These are phyloP conservation scores for Boletus tomentosulus DNA, from an alignment of 768 basidiomycete species.

Conservation along the genomic window DNA sequence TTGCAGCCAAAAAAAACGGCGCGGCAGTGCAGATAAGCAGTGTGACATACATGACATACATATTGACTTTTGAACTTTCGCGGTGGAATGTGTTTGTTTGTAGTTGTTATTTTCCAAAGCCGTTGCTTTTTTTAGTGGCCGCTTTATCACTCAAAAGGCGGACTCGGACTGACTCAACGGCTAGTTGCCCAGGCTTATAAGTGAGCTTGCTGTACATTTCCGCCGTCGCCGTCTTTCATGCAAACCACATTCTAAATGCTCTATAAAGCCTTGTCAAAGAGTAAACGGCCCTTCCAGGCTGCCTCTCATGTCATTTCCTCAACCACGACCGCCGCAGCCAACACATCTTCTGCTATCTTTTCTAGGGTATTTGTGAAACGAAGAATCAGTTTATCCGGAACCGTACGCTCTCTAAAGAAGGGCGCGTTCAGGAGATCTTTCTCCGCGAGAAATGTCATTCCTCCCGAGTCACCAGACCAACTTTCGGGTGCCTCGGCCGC, in stretches of 20 bases:
- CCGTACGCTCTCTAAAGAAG: slow-evolving; percentile 27
- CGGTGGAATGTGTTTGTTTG: slow-evolving; percentile 17
- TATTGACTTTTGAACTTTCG: not conserved
- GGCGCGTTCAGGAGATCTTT: slow-evolving; percentile 24
- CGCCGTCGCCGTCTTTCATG: slow-evolving; percentile 16
- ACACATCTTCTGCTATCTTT: slow-evolving; percentile 30
- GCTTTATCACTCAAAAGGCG: slow-evolving; percentile 4
- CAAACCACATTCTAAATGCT: slow-evolving; percentile 21
- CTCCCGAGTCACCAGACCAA: slow-evolving; percentile 45
- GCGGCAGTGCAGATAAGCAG: not conserved
- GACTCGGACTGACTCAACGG: slow-evolving; percentile 1
- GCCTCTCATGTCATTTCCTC: slow-evolving; percentile 39
- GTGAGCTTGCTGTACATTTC: slow-evolving; percentile 3
- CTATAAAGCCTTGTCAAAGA: slow-evolving; percentile 35
- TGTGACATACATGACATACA: too few relatives aligned
- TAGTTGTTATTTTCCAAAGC: slow-evolving; percentile 22
- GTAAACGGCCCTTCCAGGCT: slow-evolving; percentile 53
- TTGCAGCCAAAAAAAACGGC: not conserved
- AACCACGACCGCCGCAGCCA: slow-evolving; percentile 27
- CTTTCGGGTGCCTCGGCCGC: slow-evolving; percentile 32
- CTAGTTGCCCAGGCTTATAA: slow-evolving; percentile 2
- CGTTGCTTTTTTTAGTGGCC: slow-evolving; percentile 10
- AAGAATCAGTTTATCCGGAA: slow-evolving; percentile 30
- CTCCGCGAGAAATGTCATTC: slow-evolving; percentile 21
- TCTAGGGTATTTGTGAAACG: slow-evolving; percentile 31